Base-by-base conservation (phyloP, 164 flowering plant genomes). In the Saururus chinensis region DNA sequence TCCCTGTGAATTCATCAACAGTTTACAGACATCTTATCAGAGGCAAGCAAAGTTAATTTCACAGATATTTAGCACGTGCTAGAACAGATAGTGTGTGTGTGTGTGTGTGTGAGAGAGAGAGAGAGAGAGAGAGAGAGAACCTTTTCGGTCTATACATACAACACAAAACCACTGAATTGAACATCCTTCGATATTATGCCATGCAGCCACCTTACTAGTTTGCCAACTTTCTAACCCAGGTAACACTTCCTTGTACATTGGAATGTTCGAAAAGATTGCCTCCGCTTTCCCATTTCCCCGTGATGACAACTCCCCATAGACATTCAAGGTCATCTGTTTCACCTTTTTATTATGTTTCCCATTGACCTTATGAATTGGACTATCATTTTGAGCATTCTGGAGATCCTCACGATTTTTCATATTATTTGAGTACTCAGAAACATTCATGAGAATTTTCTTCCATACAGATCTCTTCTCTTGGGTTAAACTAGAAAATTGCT, bases 211-310 rank as follows among this genome's bases (percentile, higher is more conserved):
- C 73, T 90, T 93, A 71, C 77, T 73, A 45, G 85, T 67, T 71
- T 68, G 79, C 98, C 98, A 90, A 75, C 82, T 78, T 62, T 88
- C 95, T 51, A 93, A 66, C 64, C 85, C 82, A 49, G 98, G 96
- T 71, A 90, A 65, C n/a, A 86, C 88, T 65, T 88, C 97, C 75
- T 79, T 84, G 68, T 81, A 83, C 75, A 71, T 66, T 16, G 92
- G 84, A 65, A 79, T 73, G 60, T 80, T 84, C 24, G 82, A 73
- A 40, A 68, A 82, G 17, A 79, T 64, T 70, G 82, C 71, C 67
- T 77, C 73, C 12, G 85, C 82, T 72, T 77, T 65, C 41, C 84
- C 86, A 74, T 76, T 80, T 64, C 86, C 89, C 59, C 79, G 77
- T 12, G 81, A 71, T 51, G 82, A 70, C 0, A 70, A 8, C 61